These are phyloP conservation scores for Telfairia occidentalis DNA, from an alignment of 331 rosid species.

Conservation along the genomic window DNA sequence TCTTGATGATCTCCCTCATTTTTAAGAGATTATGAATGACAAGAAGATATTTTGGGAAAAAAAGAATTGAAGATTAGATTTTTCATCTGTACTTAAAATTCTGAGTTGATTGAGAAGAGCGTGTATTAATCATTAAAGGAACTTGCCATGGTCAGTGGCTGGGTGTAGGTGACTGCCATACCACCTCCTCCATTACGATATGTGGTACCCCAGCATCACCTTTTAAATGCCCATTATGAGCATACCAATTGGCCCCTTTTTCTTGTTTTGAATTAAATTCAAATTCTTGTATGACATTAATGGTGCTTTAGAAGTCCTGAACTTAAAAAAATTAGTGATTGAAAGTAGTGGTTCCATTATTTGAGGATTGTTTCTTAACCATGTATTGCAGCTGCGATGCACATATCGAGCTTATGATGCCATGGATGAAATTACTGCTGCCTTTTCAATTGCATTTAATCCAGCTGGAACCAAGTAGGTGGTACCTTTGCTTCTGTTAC, in stretches of 20 bases:
- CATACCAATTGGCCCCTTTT: not conserved
- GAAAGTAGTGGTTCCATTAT: not conserved
- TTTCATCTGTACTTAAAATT: not conserved
- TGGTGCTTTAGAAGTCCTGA: not conserved
- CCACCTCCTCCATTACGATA: not conserved
- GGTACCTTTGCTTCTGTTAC: not conserved
- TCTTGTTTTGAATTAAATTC: not conserved
- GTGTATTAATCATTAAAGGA: not conserved
- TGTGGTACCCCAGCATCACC: not conserved
- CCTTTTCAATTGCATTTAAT: constrained; percentile 84
- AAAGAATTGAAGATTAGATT: not conserved
- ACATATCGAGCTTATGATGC: constrained; percentile 95
- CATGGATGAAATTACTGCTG: constrained; percentile 88
- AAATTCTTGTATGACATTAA: not conserved
- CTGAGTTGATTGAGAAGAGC: not conserved
- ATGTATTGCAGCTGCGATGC: constrained; percentile 71
- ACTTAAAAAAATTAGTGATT: not conserved
- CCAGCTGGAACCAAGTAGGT: constrained; percentile 81
- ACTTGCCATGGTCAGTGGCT: not conserved
- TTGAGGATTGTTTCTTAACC: not conserved
- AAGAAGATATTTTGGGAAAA: not conserved
- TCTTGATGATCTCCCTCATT: not conserved
- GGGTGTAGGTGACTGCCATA: not conserved
- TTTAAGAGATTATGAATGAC: not conserved
- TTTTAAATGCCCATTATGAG: not conserved